Conservation (phyloP, 192 early-diverging fungal genomes). For the Coemansia sp. region DNA sequence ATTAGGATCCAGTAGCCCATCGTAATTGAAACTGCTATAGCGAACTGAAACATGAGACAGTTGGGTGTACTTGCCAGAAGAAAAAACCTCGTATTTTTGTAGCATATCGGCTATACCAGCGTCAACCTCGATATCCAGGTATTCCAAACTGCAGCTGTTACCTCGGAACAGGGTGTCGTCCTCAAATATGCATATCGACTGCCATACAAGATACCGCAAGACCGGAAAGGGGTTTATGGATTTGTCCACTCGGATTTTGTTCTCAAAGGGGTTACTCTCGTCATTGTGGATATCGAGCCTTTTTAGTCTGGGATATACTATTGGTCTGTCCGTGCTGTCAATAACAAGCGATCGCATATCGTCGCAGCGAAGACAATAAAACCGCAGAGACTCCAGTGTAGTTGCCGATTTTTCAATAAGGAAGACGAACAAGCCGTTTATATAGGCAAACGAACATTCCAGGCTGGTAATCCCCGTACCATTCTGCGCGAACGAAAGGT, state of each 20-base stretch:
- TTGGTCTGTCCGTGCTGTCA: background rate
- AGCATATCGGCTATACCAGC: background rate
- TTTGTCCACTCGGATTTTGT: background rate
- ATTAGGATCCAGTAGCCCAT: background rate
- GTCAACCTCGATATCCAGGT: constrained; percentile 26
- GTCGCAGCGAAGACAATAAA: too few species aligned
- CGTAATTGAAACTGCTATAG: too few species aligned
- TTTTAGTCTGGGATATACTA: background rate
- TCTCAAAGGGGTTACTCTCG: background rate
- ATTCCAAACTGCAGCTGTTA: constrained; percentile 4
- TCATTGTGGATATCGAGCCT: background rate
- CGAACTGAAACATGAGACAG: background rate
- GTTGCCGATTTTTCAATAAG: background rate
- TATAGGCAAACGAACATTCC: background rate
- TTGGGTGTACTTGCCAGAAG: constrained; percentile 2
- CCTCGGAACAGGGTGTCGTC: constrained; percentile 16
- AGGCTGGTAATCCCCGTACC: background rate
- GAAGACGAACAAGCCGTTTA: background rate
- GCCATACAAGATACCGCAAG: constrained; percentile 15
- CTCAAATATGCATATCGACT: background rate
- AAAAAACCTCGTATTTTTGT: background rate
- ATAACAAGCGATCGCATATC: background rate
- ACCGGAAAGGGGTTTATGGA: constrained; percentile 19
- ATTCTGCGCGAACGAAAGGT: background rate
- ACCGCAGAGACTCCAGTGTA: background rate